These are phyloP conservation scores for Solanum tacnaense DNA, from an alignment of 257 asterid genomes.

Conservation along the genomic window DNA sequence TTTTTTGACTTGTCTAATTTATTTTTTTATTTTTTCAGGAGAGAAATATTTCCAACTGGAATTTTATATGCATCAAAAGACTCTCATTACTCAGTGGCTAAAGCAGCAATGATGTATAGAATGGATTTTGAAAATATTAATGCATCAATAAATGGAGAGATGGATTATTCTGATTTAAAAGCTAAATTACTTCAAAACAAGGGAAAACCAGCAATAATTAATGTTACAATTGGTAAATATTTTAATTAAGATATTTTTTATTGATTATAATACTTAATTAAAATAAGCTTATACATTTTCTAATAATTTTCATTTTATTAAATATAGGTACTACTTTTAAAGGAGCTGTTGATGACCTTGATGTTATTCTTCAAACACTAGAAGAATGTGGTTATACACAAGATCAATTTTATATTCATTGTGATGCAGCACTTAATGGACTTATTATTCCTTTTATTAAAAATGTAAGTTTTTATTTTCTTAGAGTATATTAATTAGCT, in stretches of 20 bases:
- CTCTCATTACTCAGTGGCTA: constrained; percentile 9
- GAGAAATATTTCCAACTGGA: constrained; percentile 8
- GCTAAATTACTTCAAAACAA: constrained; percentile 6
- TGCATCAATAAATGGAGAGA: constrained; percentile 3
- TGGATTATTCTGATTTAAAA: constrained; percentile 10
- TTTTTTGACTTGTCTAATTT: background rate
- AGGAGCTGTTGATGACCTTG: constrained; percentile 31
- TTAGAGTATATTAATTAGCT: background rate
- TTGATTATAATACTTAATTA: too few relatives aligned
- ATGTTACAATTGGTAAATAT: constrained; percentile 9
- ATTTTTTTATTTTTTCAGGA: background rate
- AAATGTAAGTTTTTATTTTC: background rate
- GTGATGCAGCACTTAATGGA: constrained; percentile 26
- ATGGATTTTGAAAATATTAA: constrained; percentile 4
- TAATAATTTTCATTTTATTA: background rate
- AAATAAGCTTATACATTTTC: background rate
- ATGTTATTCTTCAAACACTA: constrained; percentile 14
- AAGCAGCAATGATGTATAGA: constrained; percentile 15
- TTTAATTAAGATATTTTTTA: background rate
- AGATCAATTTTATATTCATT: constrained; percentile 21
- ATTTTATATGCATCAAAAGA: constrained; percentile 14
- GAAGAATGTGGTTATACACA: constrained; percentile 15
- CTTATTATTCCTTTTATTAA: constrained; percentile 23
- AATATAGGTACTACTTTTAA: constrained; percentile 30
- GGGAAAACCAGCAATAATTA: constrained; percentile 9